A percentile compares a stretch with the other conserved stretches of the same genome.
phyloP scores from a whole-genome alignment of 768 basidiomycete species.

The Pisolithus tinctorius region DNA sequence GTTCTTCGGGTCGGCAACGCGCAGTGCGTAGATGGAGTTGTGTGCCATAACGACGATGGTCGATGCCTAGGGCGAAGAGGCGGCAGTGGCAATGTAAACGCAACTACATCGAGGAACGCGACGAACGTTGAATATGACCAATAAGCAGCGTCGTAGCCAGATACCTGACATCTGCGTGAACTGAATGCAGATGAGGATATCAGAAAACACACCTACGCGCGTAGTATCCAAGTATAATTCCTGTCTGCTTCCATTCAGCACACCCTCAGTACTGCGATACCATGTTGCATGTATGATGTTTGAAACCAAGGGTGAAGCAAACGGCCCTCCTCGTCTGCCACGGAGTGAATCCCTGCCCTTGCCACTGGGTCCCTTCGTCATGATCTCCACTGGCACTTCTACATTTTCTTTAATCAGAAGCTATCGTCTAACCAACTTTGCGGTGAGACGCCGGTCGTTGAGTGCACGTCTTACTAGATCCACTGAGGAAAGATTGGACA shows the following conservation, averaged over 20 bases:
- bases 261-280: not conserved
- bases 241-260: constrained; percentile 39
- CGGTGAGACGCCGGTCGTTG: constrained; percentile 73
- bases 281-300: constrained; percentile 45
- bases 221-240: constrained; percentile 65
- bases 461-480: constrained; percentile 44
- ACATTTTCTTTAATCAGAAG: constrained; percentile 84
- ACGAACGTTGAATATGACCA: constrained; percentile 67
- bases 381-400: constrained; percentile 48
- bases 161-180: constrained; percentile 32
- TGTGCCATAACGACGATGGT: constrained; percentile 63
- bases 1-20: constrained; percentile 39
- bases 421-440: constrained; percentile 94
- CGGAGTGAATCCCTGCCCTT: constrained; percentile 42
- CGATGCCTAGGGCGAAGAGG: constrained; percentile 34
- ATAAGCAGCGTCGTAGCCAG: constrained; percentile 55
- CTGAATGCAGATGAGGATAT: not conserved
- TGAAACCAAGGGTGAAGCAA: constrained; percentile 76
- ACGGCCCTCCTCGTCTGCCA: constrained; percentile 87
- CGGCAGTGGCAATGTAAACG: constrained; percentile 55
- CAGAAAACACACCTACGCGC: constrained; percentile 48
- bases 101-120: constrained; percentile 65
- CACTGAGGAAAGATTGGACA: constrained; percentile 11
- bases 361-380: no score
- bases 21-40: constrained; percentile 75